These are phyloP conservation scores for Colletotrichum echinochloae DNA, from an alignment of 2,329 filamentous ascomycete species.

Conservation along the genomic window DNA sequence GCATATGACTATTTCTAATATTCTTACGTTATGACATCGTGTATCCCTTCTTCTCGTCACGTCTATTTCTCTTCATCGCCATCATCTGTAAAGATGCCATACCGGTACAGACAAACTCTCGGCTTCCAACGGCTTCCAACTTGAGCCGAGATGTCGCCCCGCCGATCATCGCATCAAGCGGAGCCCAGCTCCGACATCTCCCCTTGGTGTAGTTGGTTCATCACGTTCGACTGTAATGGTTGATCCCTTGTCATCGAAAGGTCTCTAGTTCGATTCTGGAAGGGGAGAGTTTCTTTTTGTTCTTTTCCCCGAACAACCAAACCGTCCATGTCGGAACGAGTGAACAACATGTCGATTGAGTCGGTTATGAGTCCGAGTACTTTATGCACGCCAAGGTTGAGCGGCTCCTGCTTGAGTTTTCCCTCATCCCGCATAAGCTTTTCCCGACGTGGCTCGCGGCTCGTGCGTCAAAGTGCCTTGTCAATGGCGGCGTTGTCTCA, in stretches of 20 bases:
- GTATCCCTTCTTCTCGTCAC: background rate
- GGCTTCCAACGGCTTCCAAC: background rate
- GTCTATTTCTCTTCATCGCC: background rate
- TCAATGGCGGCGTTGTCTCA: conserved; percentile 12
- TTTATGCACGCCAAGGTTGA: background rate
- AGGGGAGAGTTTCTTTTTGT: conserved; percentile 27
- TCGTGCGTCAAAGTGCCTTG: background rate
- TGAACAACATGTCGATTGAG: background rate
- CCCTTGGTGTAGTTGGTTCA: conserved; percentile 41
- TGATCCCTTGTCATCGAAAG: conserved; percentile 32
- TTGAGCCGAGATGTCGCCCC: background rate
- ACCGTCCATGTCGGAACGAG: background rate
- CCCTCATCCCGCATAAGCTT: background rate
- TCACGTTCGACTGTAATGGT: conserved; percentile 42
- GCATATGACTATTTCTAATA: background rate
- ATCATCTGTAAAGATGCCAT: too few species aligned
- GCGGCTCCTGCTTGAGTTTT: background rate
- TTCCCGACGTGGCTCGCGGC: too few species aligned
- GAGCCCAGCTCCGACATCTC: conserved; percentile 19
- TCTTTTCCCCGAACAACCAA: too few species aligned
- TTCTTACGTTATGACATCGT: background rate
- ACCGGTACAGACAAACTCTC: too few species aligned
- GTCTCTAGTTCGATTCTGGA: conserved; percentile 42
- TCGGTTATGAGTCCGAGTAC: background rate
- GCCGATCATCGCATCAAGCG: conserved; percentile 18